A percentile compares a stretch with the other conserved stretches of the same genome.
phyloP scores from a whole-genome alignment of 805 yeast species.

The Saccharomycopsis sp. region DNA sequence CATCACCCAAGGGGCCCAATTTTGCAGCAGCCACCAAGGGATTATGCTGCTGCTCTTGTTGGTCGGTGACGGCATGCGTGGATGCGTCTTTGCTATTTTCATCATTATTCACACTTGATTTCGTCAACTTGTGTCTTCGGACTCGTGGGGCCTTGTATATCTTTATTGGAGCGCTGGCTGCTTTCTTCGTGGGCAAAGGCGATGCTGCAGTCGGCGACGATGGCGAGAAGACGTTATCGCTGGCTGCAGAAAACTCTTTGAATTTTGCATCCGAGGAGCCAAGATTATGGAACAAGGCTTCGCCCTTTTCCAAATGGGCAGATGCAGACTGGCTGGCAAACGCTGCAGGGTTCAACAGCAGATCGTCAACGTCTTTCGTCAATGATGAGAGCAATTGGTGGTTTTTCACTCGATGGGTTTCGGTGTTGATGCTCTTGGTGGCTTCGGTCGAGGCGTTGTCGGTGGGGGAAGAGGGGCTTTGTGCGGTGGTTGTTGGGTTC shows the following conservation, averaged over 20 bases:
- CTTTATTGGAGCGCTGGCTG: conserved; percentile 30
- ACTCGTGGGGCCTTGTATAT: conserved; percentile 41
- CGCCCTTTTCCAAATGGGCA: conserved; percentile 16
- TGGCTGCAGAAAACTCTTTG: conserved; percentile 41
- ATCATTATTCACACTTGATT: conserved; percentile 13
- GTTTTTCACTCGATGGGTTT: conserved; percentile 21
- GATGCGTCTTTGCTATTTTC: conserved; percentile 3
- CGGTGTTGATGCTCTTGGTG: conserved; percentile 15
- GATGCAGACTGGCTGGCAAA: conserved; percentile 4
- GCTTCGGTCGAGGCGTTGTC: conserved; percentile 10
- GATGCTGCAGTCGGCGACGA: background rate
- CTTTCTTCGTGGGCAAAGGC: background rate
- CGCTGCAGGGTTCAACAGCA: conserved; percentile 7
- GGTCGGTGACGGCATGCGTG: no score
- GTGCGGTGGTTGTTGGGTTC: conserved; percentile 4
- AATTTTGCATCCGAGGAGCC: conserved; percentile 5
- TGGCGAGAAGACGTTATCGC: no score
- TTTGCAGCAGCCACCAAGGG: conserved; percentile 4
- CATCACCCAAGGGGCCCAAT: conserved; percentile 23
- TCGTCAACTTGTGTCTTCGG: conserved; percentile 26
- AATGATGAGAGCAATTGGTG: conserved; percentile 21
- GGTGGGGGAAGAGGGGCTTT: background rate
- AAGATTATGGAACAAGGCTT: conserved; percentile 18
- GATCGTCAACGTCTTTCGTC: conserved; percentile 11
- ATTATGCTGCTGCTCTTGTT: no score